These are phyloP conservation scores for Alternaria conjuncta DNA, from an alignment of 2,329 filamentous ascomycete species.

Conservation along the genomic window DNA sequence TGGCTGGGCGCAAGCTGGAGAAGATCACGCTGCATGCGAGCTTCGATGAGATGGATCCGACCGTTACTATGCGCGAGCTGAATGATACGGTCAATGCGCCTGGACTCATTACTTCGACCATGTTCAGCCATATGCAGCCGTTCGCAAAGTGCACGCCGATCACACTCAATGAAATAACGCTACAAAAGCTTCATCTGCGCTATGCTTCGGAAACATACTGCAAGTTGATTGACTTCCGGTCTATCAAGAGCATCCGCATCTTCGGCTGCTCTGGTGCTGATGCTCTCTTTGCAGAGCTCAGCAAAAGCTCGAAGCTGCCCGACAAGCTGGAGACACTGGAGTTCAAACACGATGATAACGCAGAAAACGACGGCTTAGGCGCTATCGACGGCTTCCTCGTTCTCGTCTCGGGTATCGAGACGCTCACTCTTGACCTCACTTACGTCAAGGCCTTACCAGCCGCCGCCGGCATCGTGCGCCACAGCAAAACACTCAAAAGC, in stretches of 20 bases:
- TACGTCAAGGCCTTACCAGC: constrained; percentile 52
- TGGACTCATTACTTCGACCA: constrained; percentile 54
- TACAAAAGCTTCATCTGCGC: constrained; percentile 55
- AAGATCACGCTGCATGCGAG: constrained; percentile 57
- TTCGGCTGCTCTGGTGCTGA: constrained; percentile 56
- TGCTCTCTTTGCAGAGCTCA: constrained; percentile 55
- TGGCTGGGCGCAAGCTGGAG: constrained; percentile 46
- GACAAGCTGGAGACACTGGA: constrained; percentile 54
- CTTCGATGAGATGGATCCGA: constrained; percentile 49
- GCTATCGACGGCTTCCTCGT: constrained; percentile 58
- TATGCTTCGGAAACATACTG: constrained; percentile 58
- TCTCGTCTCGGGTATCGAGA: constrained; percentile 53
- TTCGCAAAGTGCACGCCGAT: constrained; percentile 56
- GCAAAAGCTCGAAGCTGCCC: constrained; percentile 54
- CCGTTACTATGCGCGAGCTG: constrained; percentile 49
- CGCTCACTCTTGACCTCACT: constrained; percentile 54
- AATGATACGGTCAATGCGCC: constrained; percentile 56
- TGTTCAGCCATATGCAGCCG: constrained; percentile 56
- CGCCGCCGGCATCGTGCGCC: constrained; percentile 52
- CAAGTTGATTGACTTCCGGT: constrained; percentile 54
- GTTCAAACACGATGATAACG: constrained; percentile 57
- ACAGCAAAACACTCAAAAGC: constrained; percentile 53
- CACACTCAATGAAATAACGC: constrained; percentile 51
- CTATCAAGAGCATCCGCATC: constrained; percentile 51
- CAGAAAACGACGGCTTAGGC: constrained; percentile 54